Percentiles rank a stretch among this genome's conserved stretches.
Evolutionary conservation across 176 grass and related monocot genomes (phyloP).

Genomic region (Miscanthus lutarioriparius): DNA sequence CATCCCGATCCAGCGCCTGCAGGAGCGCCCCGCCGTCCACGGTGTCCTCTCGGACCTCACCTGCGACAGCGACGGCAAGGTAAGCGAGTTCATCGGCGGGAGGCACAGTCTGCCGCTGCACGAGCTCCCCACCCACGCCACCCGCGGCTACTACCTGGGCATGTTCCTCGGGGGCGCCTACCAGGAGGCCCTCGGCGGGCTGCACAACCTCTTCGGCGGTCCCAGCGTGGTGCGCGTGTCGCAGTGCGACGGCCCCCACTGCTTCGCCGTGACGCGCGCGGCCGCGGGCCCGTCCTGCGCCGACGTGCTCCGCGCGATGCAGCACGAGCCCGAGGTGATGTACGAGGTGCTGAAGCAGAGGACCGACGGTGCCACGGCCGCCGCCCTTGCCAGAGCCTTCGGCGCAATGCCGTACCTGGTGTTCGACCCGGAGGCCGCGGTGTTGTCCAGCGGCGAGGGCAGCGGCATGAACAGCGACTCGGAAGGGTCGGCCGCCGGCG

Average conservation of each 20-base stretch:
- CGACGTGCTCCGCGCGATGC: conserved; percentile 87
- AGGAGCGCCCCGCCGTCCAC: conserved; percentile 56
- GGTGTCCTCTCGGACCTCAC: conserved; percentile 80
- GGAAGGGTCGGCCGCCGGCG: conserved; percentile 52
- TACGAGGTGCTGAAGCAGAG: conserved; percentile 78
- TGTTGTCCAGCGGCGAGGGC: conserved; percentile 27
- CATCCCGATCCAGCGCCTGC: conserved; percentile 83
- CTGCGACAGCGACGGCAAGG: conserved; percentile 97
- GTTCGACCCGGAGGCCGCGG: conserved; percentile 30
- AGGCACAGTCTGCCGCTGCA: conserved; percentile 75
- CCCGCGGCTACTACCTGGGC: conserved; percentile 78
- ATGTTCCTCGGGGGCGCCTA: conserved; percentile 98
- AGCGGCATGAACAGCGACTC: conserved; percentile 64
- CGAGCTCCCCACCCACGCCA: conserved; percentile 49
- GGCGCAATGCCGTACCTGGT: conserved; percentile 83
- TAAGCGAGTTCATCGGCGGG: conserved; percentile 73
- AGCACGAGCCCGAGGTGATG: conserved; percentile 95
- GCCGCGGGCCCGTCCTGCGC: conserved; percentile 70
- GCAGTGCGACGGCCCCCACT: conserved; percentile 82
- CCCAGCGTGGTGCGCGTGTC: conserved; percentile 88
- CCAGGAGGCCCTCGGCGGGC: conserved; percentile 89
- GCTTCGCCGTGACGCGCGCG: conserved; percentile 82
- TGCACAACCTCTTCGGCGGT: conserved; percentile 95
- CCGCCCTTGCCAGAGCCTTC: conserved; percentile 52
- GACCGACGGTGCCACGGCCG: conserved; percentile 35